These are phyloP conservation scores for Lactarius indigo DNA, from an alignment of 768 basidiomycete species.

Conservation along the genomic window DNA sequence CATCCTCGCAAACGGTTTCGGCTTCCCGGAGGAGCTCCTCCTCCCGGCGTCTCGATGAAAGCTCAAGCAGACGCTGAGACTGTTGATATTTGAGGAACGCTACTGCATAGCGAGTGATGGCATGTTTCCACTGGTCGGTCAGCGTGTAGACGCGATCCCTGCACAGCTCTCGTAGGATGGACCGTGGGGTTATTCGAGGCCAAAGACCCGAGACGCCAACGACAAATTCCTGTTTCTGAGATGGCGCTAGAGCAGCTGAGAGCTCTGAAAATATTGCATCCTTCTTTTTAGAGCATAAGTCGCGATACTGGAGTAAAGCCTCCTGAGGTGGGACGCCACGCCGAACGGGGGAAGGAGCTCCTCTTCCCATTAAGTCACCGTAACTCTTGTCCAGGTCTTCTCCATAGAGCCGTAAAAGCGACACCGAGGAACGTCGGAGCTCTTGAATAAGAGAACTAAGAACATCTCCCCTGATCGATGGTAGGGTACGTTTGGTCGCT, in stretches of 20 bases:
- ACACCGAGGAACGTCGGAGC: neutral
- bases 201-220: neutral
- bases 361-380: neutral
- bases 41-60: neutral
- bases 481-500: too few relatives aligned
- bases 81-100: slow-evolving; percentile 6
- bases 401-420: slow-evolving; percentile 4
- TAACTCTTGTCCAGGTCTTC: slow-evolving; percentile 4
- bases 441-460: neutral
- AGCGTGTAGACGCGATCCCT: slow-evolving; percentile 23
- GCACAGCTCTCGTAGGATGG: slow-evolving; percentile 25
- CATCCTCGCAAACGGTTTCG: neutral
- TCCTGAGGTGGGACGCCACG: neutral
- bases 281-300: neutral
- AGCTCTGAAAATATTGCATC: neutral
- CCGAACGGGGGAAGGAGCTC: too few relatives aligned
- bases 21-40: slow-evolving; percentile 12
- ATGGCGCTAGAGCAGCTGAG: neutral
- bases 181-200: slow-evolving; percentile 13
- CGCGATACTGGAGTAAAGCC: neutral
- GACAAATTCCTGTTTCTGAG: neutral
- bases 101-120: neutral
- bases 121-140: neutral
- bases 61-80: slow-evolving; percentile 10
- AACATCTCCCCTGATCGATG: neutral